These are phyloP conservation scores for Fusarium fujikuroi DNA, from an alignment of 2,329 filamentous ascomycete species.

Conservation along the genomic window DNA sequence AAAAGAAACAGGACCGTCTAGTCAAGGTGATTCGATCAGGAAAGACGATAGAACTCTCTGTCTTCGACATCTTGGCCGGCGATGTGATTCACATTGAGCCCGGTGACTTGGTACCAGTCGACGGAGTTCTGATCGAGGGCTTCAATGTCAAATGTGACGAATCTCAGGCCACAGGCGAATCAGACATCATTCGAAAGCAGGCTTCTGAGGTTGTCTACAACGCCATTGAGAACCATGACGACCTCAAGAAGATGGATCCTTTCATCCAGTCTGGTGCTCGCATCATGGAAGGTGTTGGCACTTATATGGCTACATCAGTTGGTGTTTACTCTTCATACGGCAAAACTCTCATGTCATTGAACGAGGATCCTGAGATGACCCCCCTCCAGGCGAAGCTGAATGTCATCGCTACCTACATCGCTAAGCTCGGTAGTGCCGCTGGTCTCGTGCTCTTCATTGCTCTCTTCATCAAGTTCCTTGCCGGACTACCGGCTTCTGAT, in stretches of 20 bases:
- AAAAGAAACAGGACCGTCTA: constrained; percentile 79
- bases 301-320: constrained; percentile 78
- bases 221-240: constrained; percentile 74
- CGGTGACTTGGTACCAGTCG: constrained; percentile 78
- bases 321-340: constrained; percentile 80
- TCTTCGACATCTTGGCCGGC: constrained; percentile 75
- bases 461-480: constrained; percentile 86
- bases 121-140: constrained; percentile 77
- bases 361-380: constrained; percentile 79
- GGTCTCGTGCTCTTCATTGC: constrained; percentile 85
- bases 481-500: constrained; percentile 65
- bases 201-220: constrained; percentile 74
- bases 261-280: constrained; percentile 87
- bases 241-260: constrained; percentile 78
- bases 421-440: constrained; percentile 79
- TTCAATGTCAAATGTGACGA: constrained; percentile 82
- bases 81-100: constrained; percentile 79
- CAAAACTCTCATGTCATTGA: constrained; percentile 78
- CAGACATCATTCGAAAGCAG: constrained; percentile 77
- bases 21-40: constrained; percentile 80
- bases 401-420: constrained; percentile 79
- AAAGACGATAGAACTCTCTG: constrained; percentile 73
- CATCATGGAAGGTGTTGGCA: constrained; percentile 81
- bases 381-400: constrained; percentile 82
- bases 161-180: constrained; percentile 82